Conservation (phyloP, 2,329 filamentous ascomycete genomes). For the Incumbomyces lentus region DNA sequence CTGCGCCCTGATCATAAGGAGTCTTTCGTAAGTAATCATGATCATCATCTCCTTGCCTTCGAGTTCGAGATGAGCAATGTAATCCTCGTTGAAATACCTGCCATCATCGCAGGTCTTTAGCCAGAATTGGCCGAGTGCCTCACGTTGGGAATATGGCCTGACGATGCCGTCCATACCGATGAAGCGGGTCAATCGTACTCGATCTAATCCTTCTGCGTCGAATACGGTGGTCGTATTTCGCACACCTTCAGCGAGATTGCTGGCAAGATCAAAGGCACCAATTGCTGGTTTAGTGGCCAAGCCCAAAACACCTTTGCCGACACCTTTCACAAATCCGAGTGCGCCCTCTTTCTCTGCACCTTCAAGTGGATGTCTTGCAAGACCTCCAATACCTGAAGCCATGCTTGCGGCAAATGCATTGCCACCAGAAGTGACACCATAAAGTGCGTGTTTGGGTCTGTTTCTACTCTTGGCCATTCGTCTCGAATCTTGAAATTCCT, state of each 20-base stretch:
- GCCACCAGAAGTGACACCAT: constrained; percentile 88
- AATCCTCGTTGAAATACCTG: constrained; percentile 94
- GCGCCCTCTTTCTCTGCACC: constrained; percentile 93
- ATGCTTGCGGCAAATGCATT: constrained; percentile 90
- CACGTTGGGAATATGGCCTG: constrained; percentile 83
- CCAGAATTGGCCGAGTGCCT: constrained; percentile 96
- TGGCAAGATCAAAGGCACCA: constrained; percentile 91
- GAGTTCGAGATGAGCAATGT: constrained; percentile 91
- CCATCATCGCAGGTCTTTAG: constrained; percentile 96
- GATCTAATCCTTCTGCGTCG: constrained; percentile 85
- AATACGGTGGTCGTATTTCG: constrained; percentile 98
- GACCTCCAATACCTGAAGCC: constrained; percentile 83
- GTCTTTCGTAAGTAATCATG: constrained; percentile 77
- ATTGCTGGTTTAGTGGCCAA: constrained; percentile 96
- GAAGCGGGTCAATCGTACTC: constrained; percentile 85
- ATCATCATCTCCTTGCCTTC: constrained; percentile 79
- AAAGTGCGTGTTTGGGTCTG: constrained; percentile 90
- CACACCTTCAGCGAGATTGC: constrained; percentile 92
- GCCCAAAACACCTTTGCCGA: constrained; percentile 87
- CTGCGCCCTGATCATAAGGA: constrained; percentile 81
- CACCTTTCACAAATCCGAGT: constrained; percentile 90
- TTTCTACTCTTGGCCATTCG: constrained; percentile 90
- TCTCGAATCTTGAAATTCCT: constrained; percentile 94
- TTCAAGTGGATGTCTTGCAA: constrained; percentile 87
- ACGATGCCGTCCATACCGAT: constrained; percentile 89